Evolutionary conservation across 768 basidiomycete species (phyloP).

Genomic region (Russula compacta): DNA sequence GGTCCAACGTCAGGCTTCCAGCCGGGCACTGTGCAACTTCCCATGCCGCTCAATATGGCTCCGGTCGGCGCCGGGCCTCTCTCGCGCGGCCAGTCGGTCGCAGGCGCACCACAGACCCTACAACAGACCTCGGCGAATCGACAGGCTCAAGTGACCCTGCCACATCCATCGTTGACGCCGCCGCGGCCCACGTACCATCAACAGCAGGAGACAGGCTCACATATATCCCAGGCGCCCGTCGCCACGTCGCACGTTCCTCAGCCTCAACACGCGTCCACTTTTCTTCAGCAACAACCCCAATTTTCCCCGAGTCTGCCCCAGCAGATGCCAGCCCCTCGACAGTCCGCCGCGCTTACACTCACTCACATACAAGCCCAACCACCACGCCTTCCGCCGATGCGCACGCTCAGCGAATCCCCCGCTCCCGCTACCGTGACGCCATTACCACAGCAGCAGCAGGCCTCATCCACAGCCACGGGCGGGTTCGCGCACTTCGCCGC

Average conservation of each 20-base stretch:
- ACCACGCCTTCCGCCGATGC: constrained; percentile 12
- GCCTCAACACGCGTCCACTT: background rate
- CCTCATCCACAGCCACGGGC: background rate
- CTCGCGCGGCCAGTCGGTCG: background rate
- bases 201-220: background rate
- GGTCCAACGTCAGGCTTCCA: background rate
- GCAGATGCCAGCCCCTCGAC: background rate
- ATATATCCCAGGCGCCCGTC: background rate
- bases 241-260: background rate
- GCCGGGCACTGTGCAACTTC: background rate
- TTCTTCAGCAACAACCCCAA: background rate
- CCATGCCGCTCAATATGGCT: background rate
- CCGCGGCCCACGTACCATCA: background rate
- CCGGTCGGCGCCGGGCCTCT: background rate
- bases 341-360: background rate
- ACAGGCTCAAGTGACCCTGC: background rate
- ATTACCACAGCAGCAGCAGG: background rate
- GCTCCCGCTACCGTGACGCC: background rate
- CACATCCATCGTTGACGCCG: background rate
- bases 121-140: background rate
- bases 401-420: constrained; percentile 8
- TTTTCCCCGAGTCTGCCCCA: background rate
- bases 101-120: background rate
- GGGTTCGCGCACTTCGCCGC: constrained; percentile 10
- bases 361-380: background rate